Conservation (phyloP, 1,284 basidiomycete genomes). For the Tilletia caries region DNA sequence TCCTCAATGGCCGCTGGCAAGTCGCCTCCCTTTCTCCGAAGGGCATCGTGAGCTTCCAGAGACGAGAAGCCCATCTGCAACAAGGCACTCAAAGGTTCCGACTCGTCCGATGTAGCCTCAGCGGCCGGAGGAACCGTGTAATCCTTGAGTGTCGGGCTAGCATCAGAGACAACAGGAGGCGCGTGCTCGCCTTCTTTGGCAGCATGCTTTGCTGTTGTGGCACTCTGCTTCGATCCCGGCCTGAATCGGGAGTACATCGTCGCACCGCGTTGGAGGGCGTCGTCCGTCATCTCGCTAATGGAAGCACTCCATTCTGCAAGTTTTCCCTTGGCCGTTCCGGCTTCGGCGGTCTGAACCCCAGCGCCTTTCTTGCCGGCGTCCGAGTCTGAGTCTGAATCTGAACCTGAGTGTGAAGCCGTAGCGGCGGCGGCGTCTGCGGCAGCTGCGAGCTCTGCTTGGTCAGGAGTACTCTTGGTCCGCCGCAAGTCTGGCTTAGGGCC, state of each 20-base stretch:
- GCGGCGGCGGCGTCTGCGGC: neutral
- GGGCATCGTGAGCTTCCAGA: constrained; percentile 6
- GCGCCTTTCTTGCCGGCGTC: neutral
- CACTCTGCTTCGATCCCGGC: neutral
- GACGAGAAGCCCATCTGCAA: constrained; percentile 17
- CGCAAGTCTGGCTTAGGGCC: neutral
- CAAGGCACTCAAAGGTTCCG: neutral
- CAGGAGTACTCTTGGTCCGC: constrained; percentile 7
- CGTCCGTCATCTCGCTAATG: constrained; percentile 1
- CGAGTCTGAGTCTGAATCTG: neutral
- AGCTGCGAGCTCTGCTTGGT: neutral
- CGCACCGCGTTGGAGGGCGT: neutral
- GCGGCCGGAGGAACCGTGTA: neutral
- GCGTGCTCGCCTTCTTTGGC: neutral
- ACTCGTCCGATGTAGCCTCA: neutral
- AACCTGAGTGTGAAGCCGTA: too few species aligned
- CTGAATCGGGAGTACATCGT: constrained; percentile 1
- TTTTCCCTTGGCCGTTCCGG: neutral
- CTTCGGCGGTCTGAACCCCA: neutral
- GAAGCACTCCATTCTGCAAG: neutral
- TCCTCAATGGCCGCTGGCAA: constrained; percentile 9
- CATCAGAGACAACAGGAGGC: neutral
- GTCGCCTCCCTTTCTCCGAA: constrained; percentile 3
- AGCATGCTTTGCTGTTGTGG: neutral
- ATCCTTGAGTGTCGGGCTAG: neutral